Evolutionary conservation across 257 asterid species (phyloP).

Genomic region (Przewalskia tangutica): DNA sequence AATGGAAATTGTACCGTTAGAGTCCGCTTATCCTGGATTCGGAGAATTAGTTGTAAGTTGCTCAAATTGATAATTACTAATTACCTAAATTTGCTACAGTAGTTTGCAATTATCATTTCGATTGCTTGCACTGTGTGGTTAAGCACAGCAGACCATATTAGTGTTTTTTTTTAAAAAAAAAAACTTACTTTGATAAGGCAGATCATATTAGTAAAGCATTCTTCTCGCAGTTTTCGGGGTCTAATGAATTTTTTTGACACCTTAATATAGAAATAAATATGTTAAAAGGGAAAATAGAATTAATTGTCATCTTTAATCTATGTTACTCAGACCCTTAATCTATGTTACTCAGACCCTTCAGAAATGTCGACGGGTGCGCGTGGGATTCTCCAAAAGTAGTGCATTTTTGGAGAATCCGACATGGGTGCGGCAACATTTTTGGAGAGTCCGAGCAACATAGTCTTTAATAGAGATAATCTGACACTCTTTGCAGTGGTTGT

Average conservation of each 20-base stretch:
- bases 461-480: not conserved
- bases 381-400: no score
- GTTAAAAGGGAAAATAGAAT: not conserved
- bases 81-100: not conserved
- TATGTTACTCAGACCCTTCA: no score
- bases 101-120: not conserved
- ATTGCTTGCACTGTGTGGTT: not conserved
- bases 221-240: not conserved
- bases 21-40: constrained; percentile 95
- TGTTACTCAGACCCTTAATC: no score
- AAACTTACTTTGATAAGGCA: not conserved
- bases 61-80: not conserved
- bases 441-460: no score
- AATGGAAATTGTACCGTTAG: constrained; percentile 93
- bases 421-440: no score
- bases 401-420: no score
- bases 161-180: not conserved
- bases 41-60: constrained; percentile 87
- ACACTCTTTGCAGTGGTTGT: not conserved
- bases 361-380: no score
- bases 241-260: not conserved
- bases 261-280: not conserved
- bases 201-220: not conserved
- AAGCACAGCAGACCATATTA: not conserved
- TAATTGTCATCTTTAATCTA: not conserved